Evolutionary conservation across 2,329 filamentous ascomycete genomes (phyloP).

Genomic region (Colletotrichum lindemuthianum): DNA sequence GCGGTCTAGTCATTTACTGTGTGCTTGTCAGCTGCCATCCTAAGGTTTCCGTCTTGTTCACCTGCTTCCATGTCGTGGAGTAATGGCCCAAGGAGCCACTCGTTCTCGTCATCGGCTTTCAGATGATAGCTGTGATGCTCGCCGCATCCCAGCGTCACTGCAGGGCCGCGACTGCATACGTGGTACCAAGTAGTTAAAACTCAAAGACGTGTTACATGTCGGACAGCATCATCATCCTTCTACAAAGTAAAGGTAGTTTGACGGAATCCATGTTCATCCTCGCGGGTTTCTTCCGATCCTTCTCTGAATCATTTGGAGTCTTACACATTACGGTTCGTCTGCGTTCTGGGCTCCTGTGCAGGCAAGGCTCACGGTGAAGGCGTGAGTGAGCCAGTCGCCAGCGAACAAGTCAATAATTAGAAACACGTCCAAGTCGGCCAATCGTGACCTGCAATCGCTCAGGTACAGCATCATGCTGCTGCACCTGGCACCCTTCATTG

Average conservation of each 20-base stretch:
- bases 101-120: conserved; percentile 26
- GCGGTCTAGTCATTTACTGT: too few relatives aligned
- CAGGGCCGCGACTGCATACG: neutral
- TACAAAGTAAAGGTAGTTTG: too few relatives aligned
- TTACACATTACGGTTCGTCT: too few relatives aligned
- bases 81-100: neutral
- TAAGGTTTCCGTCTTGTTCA: neutral
- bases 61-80: neutral
- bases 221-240: too few relatives aligned
- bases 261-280: neutral
- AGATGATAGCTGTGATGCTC: neutral
- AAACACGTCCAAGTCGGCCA: conserved; percentile 21
- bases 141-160: neutral
- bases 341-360: too few relatives aligned
- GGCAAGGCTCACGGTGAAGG: neutral
- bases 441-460: conserved; percentile 13
- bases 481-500: neutral
- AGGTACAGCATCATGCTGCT: conserved; percentile 17
- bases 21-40: neutral
- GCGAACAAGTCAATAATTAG: conserved; percentile 16
- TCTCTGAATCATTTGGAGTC: neutral
- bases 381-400: neutral
- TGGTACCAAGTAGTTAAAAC: neutral
- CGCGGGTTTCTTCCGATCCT: conserved; percentile 18
- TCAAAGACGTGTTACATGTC: neutral